Evolutionary conservation across 768 basidiomycete genomes (phyloP).

Genomic region (Infundibulicybe gibba): DNA sequence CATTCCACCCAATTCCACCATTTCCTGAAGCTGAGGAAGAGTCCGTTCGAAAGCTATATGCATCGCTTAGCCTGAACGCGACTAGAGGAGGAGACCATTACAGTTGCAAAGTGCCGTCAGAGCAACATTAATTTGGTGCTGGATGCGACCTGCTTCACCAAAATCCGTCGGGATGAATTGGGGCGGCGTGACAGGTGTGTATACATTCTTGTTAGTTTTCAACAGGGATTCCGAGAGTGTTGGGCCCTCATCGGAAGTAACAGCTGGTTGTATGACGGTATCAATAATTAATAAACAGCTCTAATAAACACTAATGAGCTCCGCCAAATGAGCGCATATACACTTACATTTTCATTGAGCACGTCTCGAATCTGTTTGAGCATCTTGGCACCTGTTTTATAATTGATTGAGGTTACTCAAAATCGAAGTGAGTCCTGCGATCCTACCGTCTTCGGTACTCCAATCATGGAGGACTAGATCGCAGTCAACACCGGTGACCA

Average conservation of each 20-base stretch:
- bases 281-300: constrained; percentile 33
- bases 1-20: constrained; percentile 30
- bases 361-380: constrained; percentile 29
- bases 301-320: constrained; percentile 10
- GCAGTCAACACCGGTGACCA: no score
- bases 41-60: constrained; percentile 30
- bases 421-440: no score
- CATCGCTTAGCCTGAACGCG: no score
- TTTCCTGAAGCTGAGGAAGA: constrained; percentile 29
- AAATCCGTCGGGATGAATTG: constrained; percentile 33
- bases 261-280: constrained; percentile 29
- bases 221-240: constrained; percentile 23
- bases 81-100: no score
- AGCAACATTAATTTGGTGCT: constrained; percentile 32
- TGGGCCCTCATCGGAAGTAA: constrained; percentile 23
- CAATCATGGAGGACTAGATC: constrained; percentile 34
- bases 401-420: no score
- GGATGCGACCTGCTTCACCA: constrained; percentile 31
- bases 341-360: constrained; percentile 25
- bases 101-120: constrained; percentile 31
- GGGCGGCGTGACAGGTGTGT: constrained; percentile 30
- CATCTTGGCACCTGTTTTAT: constrained; percentile 31
- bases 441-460: constrained; percentile 27
- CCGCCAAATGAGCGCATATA: neutral
- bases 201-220: constrained; percentile 20